Evolutionary conservation across 106 monocot genomes (phyloP), one percentile per base, ranked within the genome.

Genomic region (Phalaenopsis equestris): DNA sequence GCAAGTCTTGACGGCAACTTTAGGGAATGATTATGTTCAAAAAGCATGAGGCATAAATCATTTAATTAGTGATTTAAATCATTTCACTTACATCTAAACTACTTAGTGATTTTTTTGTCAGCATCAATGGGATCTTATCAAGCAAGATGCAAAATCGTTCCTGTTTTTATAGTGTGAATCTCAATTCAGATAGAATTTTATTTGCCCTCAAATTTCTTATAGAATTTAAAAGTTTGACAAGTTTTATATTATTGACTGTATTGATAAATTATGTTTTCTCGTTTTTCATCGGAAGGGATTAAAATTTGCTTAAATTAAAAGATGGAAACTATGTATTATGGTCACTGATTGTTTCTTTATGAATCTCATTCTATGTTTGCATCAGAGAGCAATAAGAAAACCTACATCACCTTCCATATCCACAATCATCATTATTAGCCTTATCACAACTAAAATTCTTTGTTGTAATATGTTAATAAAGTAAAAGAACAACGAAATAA

Each of bases 271-370:
- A 14, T 11, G 38, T 37, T 30, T 37, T 70, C 38, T 70, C 12
- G 41, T 41, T 78, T 7, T 48, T 56, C 38, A 38, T 36, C 78
- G 16, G 14, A 52, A 52, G 52, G 12, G 52, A 52, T 12, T n/a
- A 42, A 73, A 67, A 72, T 81, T 61, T 21, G 52, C 52, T 61
- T n/a, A 61, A 61, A 61, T 61, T 19, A 61, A 18, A 61, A 21
- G 61, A 7, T 61, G 61, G 10, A 61, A 61, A 61, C 21, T 21
- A 21, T 61, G 5, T 3, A 61, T 61, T 21, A 4, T 23, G 61
- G 6, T 61, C 8, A n/a, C 6, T 61, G 61, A 21, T 6, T 61
- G 10, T 23, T n/a, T 61, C 52, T 23, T 61, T n/a, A 3, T n/a
- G 10, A 2, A n/a, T 61, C 19, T 61, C 61, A 61, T 21, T 21